Percentiles rank a stretch among this genome's conserved stretches.
Evolutionary conservation across 2,329 filamentous ascomycete species (phyloP).

Genomic region (Diaporthe australafricana): DNA sequence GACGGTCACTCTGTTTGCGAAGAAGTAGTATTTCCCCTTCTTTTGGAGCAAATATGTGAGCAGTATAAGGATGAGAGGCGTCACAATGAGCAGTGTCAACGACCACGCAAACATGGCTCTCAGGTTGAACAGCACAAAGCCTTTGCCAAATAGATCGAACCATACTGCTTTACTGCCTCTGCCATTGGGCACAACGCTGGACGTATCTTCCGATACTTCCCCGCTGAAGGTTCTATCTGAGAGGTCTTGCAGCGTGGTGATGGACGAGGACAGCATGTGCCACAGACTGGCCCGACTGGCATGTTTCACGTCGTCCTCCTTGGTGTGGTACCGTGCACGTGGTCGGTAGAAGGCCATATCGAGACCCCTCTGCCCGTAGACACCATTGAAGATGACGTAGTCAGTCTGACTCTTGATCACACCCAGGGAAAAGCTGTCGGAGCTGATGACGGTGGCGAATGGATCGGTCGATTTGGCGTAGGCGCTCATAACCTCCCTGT

Average conservation of each 20-base stretch:
- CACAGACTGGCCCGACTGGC: slow-evolving; percentile 79
- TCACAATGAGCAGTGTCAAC: slow-evolving; percentile 82
- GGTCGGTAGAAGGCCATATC: slow-evolving; percentile 94
- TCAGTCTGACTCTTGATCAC: slow-evolving; percentile 89
- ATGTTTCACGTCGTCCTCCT: slow-evolving; percentile 86
- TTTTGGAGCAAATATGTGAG: slow-evolving; percentile 77
- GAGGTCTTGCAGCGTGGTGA: slow-evolving; percentile 79
- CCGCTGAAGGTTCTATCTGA: slow-evolving; percentile 77
- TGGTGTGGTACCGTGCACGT: slow-evolving; percentile 88
- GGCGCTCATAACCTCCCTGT: slow-evolving; percentile 84
- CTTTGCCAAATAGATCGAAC: slow-evolving; percentile 90
- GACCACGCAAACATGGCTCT: slow-evolving; percentile 90
- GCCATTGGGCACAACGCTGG: slow-evolving; percentile 74
- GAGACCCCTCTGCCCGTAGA: slow-evolving; percentile 85
- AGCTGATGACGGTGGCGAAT: slow-evolving; percentile 84
- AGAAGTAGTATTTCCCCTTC: slow-evolving; percentile 88
- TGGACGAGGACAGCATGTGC: slow-evolving; percentile 92
- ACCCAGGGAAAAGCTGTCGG: slow-evolving; percentile 84
- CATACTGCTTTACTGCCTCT: slow-evolving; percentile 80
- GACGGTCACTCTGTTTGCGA: slow-evolving; percentile 70
- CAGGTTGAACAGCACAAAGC: slow-evolving; percentile 82
- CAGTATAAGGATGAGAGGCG: slow-evolving; percentile 78
- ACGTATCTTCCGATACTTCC: slow-evolving; percentile 62
- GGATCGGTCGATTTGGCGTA: slow-evolving; percentile 80
- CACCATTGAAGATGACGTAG: slow-evolving; percentile 83